Evolutionary conservation across 352 stramenopile species (phyloP), one percentile per base, ranked within the genome.

Genomic region (Pythium apleroticum): DNA sequence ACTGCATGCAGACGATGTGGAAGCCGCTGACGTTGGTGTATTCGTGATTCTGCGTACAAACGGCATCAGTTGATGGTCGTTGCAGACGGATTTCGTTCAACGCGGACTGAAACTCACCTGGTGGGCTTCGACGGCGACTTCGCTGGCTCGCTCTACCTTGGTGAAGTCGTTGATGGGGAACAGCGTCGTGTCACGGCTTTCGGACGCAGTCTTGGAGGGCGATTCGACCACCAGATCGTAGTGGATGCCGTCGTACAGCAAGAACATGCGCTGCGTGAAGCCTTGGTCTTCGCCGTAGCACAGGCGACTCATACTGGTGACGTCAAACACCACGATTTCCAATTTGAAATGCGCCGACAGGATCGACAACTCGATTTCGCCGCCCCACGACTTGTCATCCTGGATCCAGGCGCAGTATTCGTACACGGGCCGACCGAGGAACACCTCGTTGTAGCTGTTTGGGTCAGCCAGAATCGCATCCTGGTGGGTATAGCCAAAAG

Each of bases 321-420:
- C 83, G 48, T 94, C 85, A 63, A 94, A 94, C 14, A 94, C 85
- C 20, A 94, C 83, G 61, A 92, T 93, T 58, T 96, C 85, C 35
- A 96, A 68, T 24, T 84, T 80, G 54, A 84, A 94, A 65, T 84
- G 78, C 39, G 73, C 73, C n/a, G 80, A 90, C 30, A 96, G 57
- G 52, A 96, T 94, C 19, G 84, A 93, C 27, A 96, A 59, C 64
- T 96, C 87, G 65, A 96, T 96, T 72, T 96, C 87, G 5, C 87
- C 87, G 31, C 85, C 87, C 87, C 87, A 96, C 8, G 85, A 92
- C 52, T 89, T 81, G 62, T 87, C 74, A 60, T 93, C 79, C 60
- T 81, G 73, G 59, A 96, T 96, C 85, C 87, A 96, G 25, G 81
- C 78, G 56, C 83, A 93, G 65, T 96, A 96, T 61, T 94, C 87